phyloP scores from a whole-genome alignment of 2,329 filamentous ascomycete genomes.

The Ophiobolus disseminans region DNA sequence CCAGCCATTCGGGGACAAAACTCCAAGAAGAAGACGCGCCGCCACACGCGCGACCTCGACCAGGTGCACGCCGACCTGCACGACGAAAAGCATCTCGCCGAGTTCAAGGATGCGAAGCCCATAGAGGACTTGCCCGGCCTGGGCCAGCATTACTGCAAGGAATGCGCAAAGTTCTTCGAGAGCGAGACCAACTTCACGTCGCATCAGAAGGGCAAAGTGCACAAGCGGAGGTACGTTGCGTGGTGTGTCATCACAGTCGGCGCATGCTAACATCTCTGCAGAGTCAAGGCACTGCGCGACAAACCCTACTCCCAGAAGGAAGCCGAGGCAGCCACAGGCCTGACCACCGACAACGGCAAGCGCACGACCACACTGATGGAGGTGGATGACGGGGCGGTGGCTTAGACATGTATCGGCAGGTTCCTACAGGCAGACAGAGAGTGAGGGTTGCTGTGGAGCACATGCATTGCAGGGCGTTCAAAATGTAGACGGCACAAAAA shows the following conservation, averaged over 20 bases:
- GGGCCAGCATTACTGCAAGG: slow-evolving; percentile 84
- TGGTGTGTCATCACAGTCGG: not conserved
- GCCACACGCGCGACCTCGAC: slow-evolving; percentile 78
- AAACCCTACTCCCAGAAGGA: slow-evolving; percentile 86
- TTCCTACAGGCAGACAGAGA: not conserved
- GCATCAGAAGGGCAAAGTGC: slow-evolving; percentile 87
- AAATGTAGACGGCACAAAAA: slow-evolving; percentile 35
- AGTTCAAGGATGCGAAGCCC: slow-evolving; percentile 79
- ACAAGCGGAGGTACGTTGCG: slow-evolving; percentile 79
- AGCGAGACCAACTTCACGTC: slow-evolving; percentile 75
- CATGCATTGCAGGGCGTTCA: slow-evolving; percentile 44
- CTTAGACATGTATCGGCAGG: slow-evolving; percentile 6
- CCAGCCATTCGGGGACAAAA: slow-evolving; percentile 58
- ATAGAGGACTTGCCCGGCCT: slow-evolving; percentile 87
- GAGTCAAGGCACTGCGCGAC: slow-evolving; percentile 81
- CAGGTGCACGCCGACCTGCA: slow-evolving; percentile 85
- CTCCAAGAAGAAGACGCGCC: slow-evolving; percentile 58
- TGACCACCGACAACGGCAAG: slow-evolving; percentile 72
- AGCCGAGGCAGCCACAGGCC: slow-evolving; percentile 79
- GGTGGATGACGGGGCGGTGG: slow-evolving; percentile 34
- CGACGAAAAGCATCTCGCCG: slow-evolving; percentile 78
- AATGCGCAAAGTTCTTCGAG: slow-evolving; percentile 98
- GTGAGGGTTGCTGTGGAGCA: slow-evolving; percentile 3
- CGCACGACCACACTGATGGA: slow-evolving; percentile 44
- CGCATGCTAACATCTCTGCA: slow-evolving; percentile 48